Base-by-base conservation (phyloP, 2,329 filamentous ascomycete species). In the Talaromyces sp. region DNA sequence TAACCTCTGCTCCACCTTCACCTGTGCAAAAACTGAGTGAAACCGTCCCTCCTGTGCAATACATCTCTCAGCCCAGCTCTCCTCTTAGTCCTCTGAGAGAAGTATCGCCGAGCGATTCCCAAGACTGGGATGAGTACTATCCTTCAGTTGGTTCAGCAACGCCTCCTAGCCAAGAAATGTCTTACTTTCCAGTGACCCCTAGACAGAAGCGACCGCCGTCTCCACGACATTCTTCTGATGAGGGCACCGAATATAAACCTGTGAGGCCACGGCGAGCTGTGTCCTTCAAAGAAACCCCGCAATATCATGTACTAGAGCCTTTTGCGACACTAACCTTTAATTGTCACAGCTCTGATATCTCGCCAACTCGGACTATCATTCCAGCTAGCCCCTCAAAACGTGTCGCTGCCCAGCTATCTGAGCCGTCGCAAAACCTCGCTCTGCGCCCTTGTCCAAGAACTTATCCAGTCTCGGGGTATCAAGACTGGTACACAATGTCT, bases 401-500 rank as follows among this genome's bases (percentile, higher is more conserved):
- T 47, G 25, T 63, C 5, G 58, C 67, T 29, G 3, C 31, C n/a
- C 58, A 51, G 13, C 7, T 19, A 15, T 38, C 36, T 36, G 65
- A 61, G n/a, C 13, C 63, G 25, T 51, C 61, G 10, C 47, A 31
- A 6, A 43, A 58, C 69, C 68, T 75, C 49, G 72, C 68, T 31
- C 82, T 93, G 15, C 86, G 90, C 2, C 83, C 88, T 2, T 97
- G 93, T 71, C 89, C 89, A 6, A 85, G 91, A 67, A 86, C 84
- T 45, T 79, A 83, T 4, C 85, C 86, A 11, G 84, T 87, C 13
- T 80, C 85, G 10, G 88, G 88, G 1, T 84, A 88, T 67, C 82
- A 89, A 68, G 92, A 95, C 72, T 97, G 93, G 91, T 88, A 93
- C 67, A 93, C 89, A 0, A 82, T 97, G 4, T 86, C 87, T 3